phyloP scores from a whole-genome alignment of 202 grass and related monocot genomes.

The Schoenoplectus triqueter region DNA sequence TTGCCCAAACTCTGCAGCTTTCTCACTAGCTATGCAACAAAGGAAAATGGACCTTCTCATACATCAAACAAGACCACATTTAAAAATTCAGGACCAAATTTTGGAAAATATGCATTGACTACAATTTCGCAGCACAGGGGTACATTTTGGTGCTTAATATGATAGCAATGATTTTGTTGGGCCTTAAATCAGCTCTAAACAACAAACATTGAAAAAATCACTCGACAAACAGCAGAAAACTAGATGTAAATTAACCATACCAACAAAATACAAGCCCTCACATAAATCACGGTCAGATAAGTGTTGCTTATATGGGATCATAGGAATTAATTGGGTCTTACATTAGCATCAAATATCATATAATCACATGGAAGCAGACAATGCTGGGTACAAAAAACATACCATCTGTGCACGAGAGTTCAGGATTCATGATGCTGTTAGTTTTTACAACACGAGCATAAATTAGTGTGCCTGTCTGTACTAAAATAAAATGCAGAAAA shows the following conservation, averaged over 20 bases:
- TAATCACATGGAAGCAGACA: background rate
- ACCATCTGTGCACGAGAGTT: slow-evolving; percentile 97
- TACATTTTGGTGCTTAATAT: background rate
- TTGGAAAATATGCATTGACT: background rate
- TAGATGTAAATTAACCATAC: background rate
- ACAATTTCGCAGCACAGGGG: background rate
- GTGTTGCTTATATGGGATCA: background rate
- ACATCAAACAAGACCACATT: background rate
- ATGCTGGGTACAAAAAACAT: slow-evolving; percentile 40
- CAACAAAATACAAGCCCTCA: background rate
- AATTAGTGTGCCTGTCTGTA: slow-evolving; percentile 85
- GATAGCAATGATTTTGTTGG: background rate
- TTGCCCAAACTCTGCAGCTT: slow-evolving; percentile 81
- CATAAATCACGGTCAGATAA: background rate
- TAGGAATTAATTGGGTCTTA: background rate
- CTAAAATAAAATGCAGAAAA: slow-evolving; percentile 34
- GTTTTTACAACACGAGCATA: slow-evolving; percentile 92
- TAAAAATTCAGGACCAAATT: background rate
- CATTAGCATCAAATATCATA: slow-evolving; percentile 10
- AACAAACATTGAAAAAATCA: slow-evolving; percentile 26
- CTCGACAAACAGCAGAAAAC: background rate
- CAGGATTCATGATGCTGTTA: slow-evolving; percentile 91
- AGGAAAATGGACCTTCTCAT: background rate
- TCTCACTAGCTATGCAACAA: slow-evolving; percentile 57
- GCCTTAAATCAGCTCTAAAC: background rate